These are phyloP conservation scores for Solanum hybrid DNA, from an alignment of 305 asterid species.

Conservation along the genomic window DNA sequence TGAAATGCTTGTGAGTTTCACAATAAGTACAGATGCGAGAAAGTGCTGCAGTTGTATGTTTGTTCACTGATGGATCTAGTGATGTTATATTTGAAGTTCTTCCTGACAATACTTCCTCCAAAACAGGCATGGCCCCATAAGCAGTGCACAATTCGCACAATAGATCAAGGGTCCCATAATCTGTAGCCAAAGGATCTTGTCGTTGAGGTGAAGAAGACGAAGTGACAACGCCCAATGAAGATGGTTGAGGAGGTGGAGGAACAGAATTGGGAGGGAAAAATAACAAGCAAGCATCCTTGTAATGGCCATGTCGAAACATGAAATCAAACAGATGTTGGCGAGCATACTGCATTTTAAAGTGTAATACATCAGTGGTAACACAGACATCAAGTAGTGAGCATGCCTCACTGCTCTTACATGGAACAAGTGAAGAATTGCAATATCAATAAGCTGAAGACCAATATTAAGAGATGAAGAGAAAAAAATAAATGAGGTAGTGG, in stretches of 20 bases:
- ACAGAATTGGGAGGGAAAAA: slow-evolving; percentile 73
- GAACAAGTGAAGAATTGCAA: not conserved
- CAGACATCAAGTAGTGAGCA: not conserved
- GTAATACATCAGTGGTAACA: not conserved
- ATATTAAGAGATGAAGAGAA: not conserved
- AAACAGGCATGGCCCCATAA: slow-evolving; percentile 77
- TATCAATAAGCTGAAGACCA: not conserved
- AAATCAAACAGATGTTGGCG: slow-evolving; percentile 85
- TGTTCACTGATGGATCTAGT: slow-evolving; percentile 52
- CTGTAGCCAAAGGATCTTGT: slow-evolving; percentile 75
- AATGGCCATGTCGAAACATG: slow-evolving; percentile 93
- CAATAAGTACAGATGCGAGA: slow-evolving; percentile 82
- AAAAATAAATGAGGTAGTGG: not conserved
- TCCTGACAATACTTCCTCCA: slow-evolving; percentile 75
- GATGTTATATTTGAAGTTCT: slow-evolving; percentile 35
- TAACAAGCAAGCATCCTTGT: slow-evolving; percentile 77
- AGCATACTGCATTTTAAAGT: slow-evolving; percentile 63
- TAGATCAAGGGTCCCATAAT: slow-evolving; percentile 87
- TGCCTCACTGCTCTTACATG: not conserved
- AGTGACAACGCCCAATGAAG: slow-evolving; percentile 46
- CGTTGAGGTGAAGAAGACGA: slow-evolving; percentile 90
- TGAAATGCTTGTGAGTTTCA: slow-evolving; percentile 93
- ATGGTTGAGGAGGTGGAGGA: slow-evolving; percentile 63
- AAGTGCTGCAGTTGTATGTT: slow-evolving; percentile 84
- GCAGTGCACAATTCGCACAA: slow-evolving; percentile 83